These are phyloP conservation scores for Piromyces finnis DNA, from an alignment of 192 early-diverging fungal genomes.

Conservation along the genomic window DNA sequence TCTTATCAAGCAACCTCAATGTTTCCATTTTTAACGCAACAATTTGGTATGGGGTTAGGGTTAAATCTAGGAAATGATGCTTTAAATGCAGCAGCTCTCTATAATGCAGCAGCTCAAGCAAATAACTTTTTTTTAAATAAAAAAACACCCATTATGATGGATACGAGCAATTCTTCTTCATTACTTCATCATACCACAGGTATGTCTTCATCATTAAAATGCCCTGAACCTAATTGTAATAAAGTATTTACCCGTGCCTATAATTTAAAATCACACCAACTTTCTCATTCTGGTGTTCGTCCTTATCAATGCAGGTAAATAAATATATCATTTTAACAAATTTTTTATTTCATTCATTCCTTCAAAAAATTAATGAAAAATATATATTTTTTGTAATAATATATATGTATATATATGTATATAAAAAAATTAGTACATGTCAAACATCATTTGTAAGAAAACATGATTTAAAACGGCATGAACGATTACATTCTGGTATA, in stretches of 20 bases:
- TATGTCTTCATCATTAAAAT: neutral
- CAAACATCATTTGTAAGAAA: conserved; percentile 51
- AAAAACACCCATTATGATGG: neutral
- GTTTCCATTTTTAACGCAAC: neutral
- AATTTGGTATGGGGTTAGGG: neutral
- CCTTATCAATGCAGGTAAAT: neutral
- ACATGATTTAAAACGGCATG: conserved; percentile 59
- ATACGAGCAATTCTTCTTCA: neutral
- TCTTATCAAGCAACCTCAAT: neutral
- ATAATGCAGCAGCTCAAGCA: neutral
- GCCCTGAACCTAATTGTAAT: neutral
- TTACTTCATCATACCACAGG: neutral
- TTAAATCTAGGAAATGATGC: neutral
- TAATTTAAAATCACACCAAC: neutral
- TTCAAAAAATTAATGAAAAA: too few relatives aligned
- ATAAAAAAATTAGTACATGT: conserved; percentile 26
- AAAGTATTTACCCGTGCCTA: neutral
- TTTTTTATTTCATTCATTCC: too few relatives aligned
- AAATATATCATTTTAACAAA: too few relatives aligned
- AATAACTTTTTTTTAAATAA: neutral
- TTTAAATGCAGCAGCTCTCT: neutral
- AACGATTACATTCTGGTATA: conserved; percentile 45
- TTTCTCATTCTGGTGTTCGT: neutral
- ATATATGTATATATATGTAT: neutral
- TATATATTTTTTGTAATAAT: too few relatives aligned